phyloP scores from a whole-genome alignment of 2,329 filamentous ascomycete species.

The Pseudogymnoascus sp. region DNA sequence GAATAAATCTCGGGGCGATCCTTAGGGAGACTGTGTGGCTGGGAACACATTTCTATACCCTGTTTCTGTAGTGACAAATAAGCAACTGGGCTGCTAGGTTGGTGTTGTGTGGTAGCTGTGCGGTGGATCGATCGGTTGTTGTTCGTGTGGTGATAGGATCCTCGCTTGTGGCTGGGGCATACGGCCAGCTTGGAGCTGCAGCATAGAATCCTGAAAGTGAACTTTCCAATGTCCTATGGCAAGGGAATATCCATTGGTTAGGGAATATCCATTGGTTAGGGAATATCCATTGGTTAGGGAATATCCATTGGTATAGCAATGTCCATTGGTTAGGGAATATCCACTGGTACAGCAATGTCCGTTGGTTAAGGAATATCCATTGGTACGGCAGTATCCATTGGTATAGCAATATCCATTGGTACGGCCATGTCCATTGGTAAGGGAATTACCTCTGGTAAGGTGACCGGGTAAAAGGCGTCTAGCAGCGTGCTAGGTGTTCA shows the following conservation, averaged over 20 bases:
- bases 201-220: background rate
- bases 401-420: too few species aligned
- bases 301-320: too few species aligned
- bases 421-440: too few species aligned
- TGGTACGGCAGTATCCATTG: too few species aligned
- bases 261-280: too few species aligned
- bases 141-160: background rate
- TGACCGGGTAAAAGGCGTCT: background rate
- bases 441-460: too few species aligned
- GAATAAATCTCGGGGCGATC: background rate
- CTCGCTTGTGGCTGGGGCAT: background rate
- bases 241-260: background rate
- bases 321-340: too few species aligned
- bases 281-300: too few species aligned
- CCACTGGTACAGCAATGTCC: too few species aligned
- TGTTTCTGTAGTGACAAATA: background rate
- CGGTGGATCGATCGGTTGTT: background rate
- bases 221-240: background rate
- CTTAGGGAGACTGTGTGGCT: background rate
- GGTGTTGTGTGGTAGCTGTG: background rate
- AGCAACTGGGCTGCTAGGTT: background rate
- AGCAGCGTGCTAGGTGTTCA: background rate
- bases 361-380: too few species aligned
- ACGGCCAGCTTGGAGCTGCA: background rate
- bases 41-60: background rate